These are phyloP conservation scores for Fusarium coffeatum DNA, from an alignment of 2,329 filamentous ascomycete genomes.

Conservation along the genomic window DNA sequence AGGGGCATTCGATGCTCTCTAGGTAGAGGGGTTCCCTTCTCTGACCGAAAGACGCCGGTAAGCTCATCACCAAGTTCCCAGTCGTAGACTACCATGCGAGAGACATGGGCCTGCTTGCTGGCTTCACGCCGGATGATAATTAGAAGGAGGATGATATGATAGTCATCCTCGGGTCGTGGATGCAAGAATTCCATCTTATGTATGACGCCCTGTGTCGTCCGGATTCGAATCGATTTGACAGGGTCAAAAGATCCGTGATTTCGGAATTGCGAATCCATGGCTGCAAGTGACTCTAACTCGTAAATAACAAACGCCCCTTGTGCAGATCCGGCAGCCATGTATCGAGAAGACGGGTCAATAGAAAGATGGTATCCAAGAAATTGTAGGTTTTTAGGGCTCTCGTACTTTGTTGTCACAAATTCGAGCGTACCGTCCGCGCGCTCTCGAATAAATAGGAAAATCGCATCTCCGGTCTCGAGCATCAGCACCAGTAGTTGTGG, in stretches of 20 bases:
- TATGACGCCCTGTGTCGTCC: constrained; percentile 75
- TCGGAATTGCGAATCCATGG: constrained; percentile 63
- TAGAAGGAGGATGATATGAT: constrained; percentile 81
- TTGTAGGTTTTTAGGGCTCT: constrained; percentile 68
- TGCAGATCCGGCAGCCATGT: constrained; percentile 76
- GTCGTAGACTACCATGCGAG: constrained; percentile 68
- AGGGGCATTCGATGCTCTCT: constrained; percentile 69
- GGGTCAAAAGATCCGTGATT: constrained; percentile 63
- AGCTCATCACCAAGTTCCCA: constrained; percentile 68
- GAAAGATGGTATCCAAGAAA: constrained; percentile 75
- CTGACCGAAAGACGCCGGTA: constrained; percentile 56
- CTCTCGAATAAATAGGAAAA: constrained; percentile 78
- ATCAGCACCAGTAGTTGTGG: constrained; percentile 85
- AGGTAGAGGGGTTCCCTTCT: constrained; percentile 62
- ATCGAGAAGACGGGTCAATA: constrained; percentile 79
- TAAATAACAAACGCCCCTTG: constrained; percentile 78
- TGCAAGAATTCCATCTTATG: constrained; percentile 88
- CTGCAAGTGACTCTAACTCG: constrained; percentile 69
- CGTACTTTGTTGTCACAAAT: constrained; percentile 71
- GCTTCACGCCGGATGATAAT: constrained; percentile 62
- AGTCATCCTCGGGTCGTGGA: constrained; percentile 72
- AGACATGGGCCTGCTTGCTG: constrained; percentile 42
- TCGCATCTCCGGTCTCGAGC: constrained; percentile 76
- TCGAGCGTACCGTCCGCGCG: constrained; percentile 58
- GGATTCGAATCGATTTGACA: constrained; percentile 61